phyloP scores from a whole-genome alignment of 371 early-diverging fungal species.

The Thermomucor indicae-seudaticae region DNA sequence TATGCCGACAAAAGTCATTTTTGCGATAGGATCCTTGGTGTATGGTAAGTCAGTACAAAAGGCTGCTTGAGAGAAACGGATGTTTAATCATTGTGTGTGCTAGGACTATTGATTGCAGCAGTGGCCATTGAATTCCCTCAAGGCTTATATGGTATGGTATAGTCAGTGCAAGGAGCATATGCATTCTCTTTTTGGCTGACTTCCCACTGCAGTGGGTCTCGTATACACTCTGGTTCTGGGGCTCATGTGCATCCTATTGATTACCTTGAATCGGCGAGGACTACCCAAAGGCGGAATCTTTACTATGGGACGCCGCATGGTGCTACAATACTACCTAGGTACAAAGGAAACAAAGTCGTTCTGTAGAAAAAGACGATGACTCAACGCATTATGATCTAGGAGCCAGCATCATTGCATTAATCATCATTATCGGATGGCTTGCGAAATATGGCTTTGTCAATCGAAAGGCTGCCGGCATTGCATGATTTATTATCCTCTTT shows the following conservation, averaged over 20 bases:
- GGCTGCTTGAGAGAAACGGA: background rate
- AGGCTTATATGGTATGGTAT: conserved; percentile 30
- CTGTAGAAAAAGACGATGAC: background rate
- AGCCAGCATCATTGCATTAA: conserved; percentile 34
- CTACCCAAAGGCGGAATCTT: conserved; percentile 30
- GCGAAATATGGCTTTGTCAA: conserved; percentile 39
- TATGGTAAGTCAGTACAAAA: conserved; percentile 18
- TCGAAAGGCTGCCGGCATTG: conserved; percentile 31
- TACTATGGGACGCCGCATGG: conserved; percentile 43
- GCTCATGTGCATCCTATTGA: conserved; percentile 12
- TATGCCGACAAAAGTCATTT: conserved; percentile 15
- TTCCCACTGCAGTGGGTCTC: conserved; percentile 17
- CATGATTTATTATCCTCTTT: background rate
- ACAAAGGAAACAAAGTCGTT: background rate
- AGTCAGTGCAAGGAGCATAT: no score
- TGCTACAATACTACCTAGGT: conserved; percentile 36
- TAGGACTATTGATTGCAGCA: conserved; percentile 27
- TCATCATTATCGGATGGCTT: conserved; percentile 44
- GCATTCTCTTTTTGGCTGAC: no score
- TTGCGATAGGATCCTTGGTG: conserved; percentile 26
- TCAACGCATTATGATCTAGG: conserved; percentile 11
- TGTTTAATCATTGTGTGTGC: background rate
- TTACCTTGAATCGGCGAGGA: conserved; percentile 18
- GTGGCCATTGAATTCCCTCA: conserved; percentile 45
- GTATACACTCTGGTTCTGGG: conserved; percentile 33